These are phyloP conservation scores for Tolypocladium ophioglossoides DNA, from an alignment of 2,329 filamentous ascomycete species.

Conservation along the genomic window DNA sequence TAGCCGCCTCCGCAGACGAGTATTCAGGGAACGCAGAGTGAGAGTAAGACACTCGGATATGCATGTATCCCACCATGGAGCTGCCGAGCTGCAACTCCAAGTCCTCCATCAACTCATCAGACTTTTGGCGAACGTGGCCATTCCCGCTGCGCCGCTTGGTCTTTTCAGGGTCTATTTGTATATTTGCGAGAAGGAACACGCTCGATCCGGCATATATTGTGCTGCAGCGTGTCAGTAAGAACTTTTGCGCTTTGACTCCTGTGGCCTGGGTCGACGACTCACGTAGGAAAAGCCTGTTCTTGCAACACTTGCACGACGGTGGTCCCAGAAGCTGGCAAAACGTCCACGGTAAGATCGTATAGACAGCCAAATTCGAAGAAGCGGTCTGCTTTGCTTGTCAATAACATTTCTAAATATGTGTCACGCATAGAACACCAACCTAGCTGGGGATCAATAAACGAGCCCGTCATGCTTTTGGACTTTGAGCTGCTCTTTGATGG, in stretches of 20 bases:
- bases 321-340: constrained; percentile 30
- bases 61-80: constrained; percentile 36
- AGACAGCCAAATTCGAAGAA: constrained; percentile 35
- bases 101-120: constrained; percentile 48
- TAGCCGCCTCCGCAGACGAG: constrained; percentile 8
- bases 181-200: constrained; percentile 37
- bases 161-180: constrained; percentile 21
- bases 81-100: constrained; percentile 46
- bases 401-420: not conserved
- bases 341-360: constrained; percentile 35
- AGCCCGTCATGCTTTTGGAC: not conserved
- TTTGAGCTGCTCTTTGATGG: not conserved
- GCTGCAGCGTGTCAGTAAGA: constrained; percentile 17
- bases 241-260: no score
- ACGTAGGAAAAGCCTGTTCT: constrained; percentile 32
- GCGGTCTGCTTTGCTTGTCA: constrained; percentile 14
- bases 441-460: constrained; percentile 9
- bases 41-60: constrained; percentile 40
- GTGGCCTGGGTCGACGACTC: constrained; percentile 6
- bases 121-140: constrained; percentile 25
- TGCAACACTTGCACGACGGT: constrained; percentile 35
- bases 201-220: constrained; percentile 31
- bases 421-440: constrained; percentile 5
- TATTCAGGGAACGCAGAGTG: constrained; percentile 43
- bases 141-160: constrained; percentile 1